These are phyloP conservation scores for Cryptococcus neoformans DNA, from an alignment of 1,284 basidiomycete species.

Conservation along the genomic window DNA sequence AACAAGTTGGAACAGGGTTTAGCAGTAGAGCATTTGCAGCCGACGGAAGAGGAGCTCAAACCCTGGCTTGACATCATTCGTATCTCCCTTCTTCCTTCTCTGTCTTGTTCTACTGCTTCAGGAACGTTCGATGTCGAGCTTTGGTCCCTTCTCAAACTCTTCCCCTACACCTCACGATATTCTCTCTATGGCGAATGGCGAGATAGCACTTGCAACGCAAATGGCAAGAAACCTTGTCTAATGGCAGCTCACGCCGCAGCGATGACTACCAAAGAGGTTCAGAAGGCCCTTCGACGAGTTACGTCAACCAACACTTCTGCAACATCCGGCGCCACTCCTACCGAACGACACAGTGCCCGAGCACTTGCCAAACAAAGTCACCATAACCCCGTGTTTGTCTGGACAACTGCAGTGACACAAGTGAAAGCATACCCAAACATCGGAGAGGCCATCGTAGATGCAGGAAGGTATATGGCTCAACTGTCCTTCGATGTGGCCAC, in stretches of 20 bases:
- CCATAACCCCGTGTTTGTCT: slow-evolving; percentile 90
- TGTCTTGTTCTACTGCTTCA: slow-evolving; percentile 80
- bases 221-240: slow-evolving; percentile 27
- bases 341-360: slow-evolving; percentile 57
- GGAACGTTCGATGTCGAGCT: slow-evolving; percentile 82
- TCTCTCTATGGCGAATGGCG: slow-evolving; percentile 96
- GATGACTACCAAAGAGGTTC: slow-evolving; percentile 52
- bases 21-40: slow-evolving; percentile 16
- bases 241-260: slow-evolving; percentile 41
- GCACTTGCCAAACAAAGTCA: slow-evolving; percentile 92
- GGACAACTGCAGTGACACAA: slow-evolving; percentile 84
- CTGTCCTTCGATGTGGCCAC: slow-evolving; percentile 94
- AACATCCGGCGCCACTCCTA: slow-evolving; percentile 14
- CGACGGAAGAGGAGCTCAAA: slow-evolving; percentile 36
- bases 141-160: slow-evolving; percentile 77
- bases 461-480: slow-evolving; percentile 81
- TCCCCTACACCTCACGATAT: slow-evolving; percentile 78
- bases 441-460: slow-evolving; percentile 83
- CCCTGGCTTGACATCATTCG: slow-evolving; percentile 79
- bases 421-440: slow-evolving; percentile 97
- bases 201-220: slow-evolving; percentile 54
- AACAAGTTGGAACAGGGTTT: slow-evolving; percentile 14
- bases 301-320: slow-evolving; percentile 28
- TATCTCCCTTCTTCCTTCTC: slow-evolving; percentile 76
- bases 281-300: slow-evolving; percentile 50